Conservation (phyloP, 2,329 filamentous ascomycete species). For the Nemania abortiva region DNA sequence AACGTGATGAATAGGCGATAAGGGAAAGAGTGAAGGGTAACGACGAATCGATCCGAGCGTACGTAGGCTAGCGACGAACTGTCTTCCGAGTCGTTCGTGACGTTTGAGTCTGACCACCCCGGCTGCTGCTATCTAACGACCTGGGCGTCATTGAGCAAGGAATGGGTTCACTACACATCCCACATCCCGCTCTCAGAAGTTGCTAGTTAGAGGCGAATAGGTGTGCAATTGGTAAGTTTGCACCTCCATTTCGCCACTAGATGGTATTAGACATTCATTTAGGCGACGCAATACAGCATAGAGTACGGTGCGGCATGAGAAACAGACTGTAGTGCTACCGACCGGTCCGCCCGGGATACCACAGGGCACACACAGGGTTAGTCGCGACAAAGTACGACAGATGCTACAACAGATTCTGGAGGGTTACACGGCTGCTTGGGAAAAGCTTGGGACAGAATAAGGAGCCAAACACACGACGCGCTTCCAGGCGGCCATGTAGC, state of each 20-base stretch:
- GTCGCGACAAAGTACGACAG: slow-evolving; percentile 2
- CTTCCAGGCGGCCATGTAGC: slow-evolving; percentile 34
- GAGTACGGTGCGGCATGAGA: slow-evolving; percentile 25
- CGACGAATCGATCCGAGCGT: slow-evolving; percentile 23
- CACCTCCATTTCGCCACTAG: slow-evolving; percentile 31
- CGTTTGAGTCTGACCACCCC: background rate
- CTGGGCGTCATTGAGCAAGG: slow-evolving; percentile 13
- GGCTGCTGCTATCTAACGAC: background rate
- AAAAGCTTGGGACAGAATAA: too few species aligned
- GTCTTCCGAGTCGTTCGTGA: slow-evolving; percentile 12
- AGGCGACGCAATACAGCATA: slow-evolving; percentile 40
- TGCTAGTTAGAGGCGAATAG: background rate
- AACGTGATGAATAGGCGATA: slow-evolving; percentile 26
- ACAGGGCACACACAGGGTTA: slow-evolving; percentile 37
- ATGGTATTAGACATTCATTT: slow-evolving; percentile 29
- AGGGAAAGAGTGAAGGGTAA: background rate
- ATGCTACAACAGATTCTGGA: slow-evolving; percentile 9
- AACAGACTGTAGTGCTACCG: slow-evolving; percentile 23
- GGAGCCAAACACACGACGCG: slow-evolving; percentile 26
- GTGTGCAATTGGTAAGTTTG: slow-evolving; percentile 23
- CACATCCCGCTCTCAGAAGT: too few species aligned
- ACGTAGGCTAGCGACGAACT: background rate
- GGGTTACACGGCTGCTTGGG: slow-evolving; percentile 30
- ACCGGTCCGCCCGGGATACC: slow-evolving; percentile 43
- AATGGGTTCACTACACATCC: background rate